These are phyloP conservation scores for Scutellaria galericulata DNA, from an alignment of 257 asterid species.

Conservation along the genomic window DNA sequence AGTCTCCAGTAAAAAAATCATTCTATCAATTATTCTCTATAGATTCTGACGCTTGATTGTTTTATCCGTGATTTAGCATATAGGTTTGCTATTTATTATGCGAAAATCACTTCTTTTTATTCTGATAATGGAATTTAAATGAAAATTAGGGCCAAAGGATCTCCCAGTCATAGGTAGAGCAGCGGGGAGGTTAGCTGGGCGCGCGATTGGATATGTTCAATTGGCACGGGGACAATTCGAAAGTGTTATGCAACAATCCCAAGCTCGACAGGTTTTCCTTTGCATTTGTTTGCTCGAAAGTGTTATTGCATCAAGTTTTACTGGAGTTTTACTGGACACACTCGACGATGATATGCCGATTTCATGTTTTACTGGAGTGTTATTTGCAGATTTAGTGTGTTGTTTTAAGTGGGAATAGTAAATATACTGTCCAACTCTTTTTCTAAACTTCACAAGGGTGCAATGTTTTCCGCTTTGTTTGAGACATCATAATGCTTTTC, in stretches of 20 bases:
- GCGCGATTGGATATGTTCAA: slow-evolving; percentile 84
- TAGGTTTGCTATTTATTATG: neutral
- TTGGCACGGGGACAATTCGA: slow-evolving; percentile 89
- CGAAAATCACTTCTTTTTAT: neutral
- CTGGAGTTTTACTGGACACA: no score
- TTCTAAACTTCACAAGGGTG: neutral
- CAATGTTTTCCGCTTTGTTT: slow-evolving; percentile 1
- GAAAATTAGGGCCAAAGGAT: slow-evolving; percentile 78
- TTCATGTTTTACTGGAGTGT: neutral
- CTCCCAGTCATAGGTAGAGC: slow-evolving; percentile 77
- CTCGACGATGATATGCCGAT: slow-evolving; percentile 9
- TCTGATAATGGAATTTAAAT: slow-evolving; percentile 6
- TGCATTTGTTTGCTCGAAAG: slow-evolving; percentile 18
- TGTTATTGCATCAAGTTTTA: no score
- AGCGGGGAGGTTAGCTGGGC: slow-evolving; percentile 85
- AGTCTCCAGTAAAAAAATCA: neutral
- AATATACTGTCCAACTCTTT: neutral
- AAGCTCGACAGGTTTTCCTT: slow-evolving; percentile 72
- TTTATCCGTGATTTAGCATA: slow-evolving; percentile 20
- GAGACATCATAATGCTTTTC: slow-evolving; percentile 1
- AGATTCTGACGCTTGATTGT: neutral
- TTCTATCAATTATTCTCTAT: neutral
- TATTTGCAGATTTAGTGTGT: slow-evolving; percentile 9
- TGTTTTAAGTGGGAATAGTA: slow-evolving; percentile 7
- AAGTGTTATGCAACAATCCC: slow-evolving; percentile 81